Percentiles rank a stretch among this genome's conserved stretches.
phyloP scores from a whole-genome alignment of 108 stramenopile species.

The Epipyxis sp. region DNA sequence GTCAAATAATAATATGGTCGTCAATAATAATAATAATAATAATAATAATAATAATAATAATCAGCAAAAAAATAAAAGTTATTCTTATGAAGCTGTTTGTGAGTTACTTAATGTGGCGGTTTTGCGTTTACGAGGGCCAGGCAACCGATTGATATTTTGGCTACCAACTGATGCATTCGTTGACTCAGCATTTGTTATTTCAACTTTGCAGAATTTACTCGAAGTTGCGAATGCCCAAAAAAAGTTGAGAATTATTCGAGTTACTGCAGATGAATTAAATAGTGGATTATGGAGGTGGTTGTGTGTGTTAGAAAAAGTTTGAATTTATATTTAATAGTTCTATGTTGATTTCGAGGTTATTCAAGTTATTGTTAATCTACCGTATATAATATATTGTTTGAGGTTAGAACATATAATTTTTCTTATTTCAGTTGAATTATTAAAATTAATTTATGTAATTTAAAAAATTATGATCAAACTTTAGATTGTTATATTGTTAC shows the following conservation, averaged over 20 bases:
- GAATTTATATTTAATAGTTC: too few species aligned
- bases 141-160: background rate
- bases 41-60: background rate
- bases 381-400: too few species aligned
- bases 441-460: too few species aligned
- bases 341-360: too few species aligned
- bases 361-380: too few species aligned
- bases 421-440: too few species aligned
- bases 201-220: background rate
- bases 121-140: background rate
- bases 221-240: background rate
- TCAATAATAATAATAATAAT: too few species aligned
- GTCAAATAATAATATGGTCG: too few species aligned
- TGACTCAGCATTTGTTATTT: background rate
- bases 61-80: background rate
- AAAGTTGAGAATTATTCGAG: background rate
- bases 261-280: background rate
- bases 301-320: background rate
- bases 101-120: background rate
- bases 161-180: background rate
- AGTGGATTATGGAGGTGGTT: background rate
- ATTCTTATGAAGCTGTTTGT: background rate
- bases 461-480: too few species aligned
- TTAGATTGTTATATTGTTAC: too few species aligned
- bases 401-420: too few species aligned